These are phyloP conservation scores for Talaromyces wortmannii DNA, from an alignment of 495 filamentous ascomycete species.

Conservation along the genomic window DNA sequence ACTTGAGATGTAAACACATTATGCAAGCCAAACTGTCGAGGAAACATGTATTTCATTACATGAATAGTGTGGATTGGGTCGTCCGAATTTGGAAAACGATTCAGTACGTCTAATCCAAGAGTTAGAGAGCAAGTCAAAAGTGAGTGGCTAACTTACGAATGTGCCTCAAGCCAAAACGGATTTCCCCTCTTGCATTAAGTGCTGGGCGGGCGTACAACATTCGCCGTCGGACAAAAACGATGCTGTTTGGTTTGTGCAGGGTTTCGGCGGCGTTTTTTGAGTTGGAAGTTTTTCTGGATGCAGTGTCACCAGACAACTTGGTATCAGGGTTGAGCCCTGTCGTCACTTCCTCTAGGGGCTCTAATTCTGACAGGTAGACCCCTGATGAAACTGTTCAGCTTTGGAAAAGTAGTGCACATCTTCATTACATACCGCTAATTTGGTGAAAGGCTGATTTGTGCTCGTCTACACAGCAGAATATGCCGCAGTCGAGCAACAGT, in stretches of 20 bases:
- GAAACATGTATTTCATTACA: constrained; percentile 90
- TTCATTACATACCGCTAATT: constrained; percentile 56
- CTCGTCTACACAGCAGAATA: constrained; percentile 61
- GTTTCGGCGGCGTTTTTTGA: neutral
- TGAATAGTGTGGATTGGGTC: constrained; percentile 55
- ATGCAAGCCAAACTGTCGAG: constrained; percentile 79
- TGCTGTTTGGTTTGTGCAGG: constrained; percentile 43
- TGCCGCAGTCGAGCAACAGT: constrained; percentile 68
- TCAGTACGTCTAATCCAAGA: constrained; percentile 65
- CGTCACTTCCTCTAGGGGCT: constrained; percentile 13
- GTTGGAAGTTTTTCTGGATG: neutral
- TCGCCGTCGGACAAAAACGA: constrained; percentile 72
- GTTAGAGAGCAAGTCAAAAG: neutral
- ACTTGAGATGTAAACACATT: constrained; percentile 78
- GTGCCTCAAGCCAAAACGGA: constrained; percentile 68
- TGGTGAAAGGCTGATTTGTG: constrained; percentile 64
- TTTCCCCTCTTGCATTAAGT: constrained; percentile 56
- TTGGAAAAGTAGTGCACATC: neutral
- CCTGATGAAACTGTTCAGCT: constrained; percentile 20
- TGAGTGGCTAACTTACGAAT: constrained; percentile 56
- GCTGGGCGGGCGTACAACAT: constrained; percentile 79
- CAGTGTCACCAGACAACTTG: too few species aligned
- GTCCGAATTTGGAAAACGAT: constrained; percentile 52
- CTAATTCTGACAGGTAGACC: constrained; percentile 37
- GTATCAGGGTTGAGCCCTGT: neutral